Base-by-base conservation (phyloP, 768 basidiomycete species). In the Collybia sordida region DNA sequence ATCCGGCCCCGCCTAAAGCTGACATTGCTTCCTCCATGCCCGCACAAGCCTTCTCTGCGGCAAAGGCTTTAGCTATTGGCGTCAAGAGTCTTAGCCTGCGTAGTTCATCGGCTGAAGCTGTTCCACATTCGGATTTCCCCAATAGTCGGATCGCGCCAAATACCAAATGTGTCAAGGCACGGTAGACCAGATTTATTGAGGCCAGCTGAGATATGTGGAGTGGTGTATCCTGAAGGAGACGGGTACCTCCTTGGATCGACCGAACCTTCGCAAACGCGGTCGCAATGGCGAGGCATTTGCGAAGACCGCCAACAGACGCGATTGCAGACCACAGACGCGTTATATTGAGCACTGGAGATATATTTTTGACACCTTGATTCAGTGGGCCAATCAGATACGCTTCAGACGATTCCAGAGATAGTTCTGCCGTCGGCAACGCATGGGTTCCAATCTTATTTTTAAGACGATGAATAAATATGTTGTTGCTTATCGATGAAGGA, bases 371-470 rank as follows among this genome's bases (percentile, higher is more conserved):
- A 17, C 90, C 89, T 18, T 80, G 68, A 42, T 81, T 78, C 17
- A 73, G 63, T 1, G 64, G 52, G 1, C 89, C 86, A 37, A 91
- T 67, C 38, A 85, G 80, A 63, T 85, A 86, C 0, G 73, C 89
- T 45, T 80, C 74, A 0, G 86, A 66, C 27, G 72, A 73, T 47
- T 81, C 70, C 15, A 91, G 70, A 15, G 78, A 78, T 37, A 90
- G 77, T 64, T 91, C 88, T 0, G 88, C 88, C 2, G 89, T 91
- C 1, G 88, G 89, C 17, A 91, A 67, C 18, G 79, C 71, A 49
- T 84, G 79, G 0, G 90, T 91, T 3, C 90, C 88, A 25, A 90
- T 73, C 66, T 91, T 91, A 63, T 86, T 77, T 70, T 92, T 92
- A 40, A 90, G 73, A 12, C 88, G 76, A 64, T 92, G 89, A 1